Evolutionary conservation across 2,329 filamentous ascomycete species (phyloP).

Genomic region (Rutstroemia sp.): DNA sequence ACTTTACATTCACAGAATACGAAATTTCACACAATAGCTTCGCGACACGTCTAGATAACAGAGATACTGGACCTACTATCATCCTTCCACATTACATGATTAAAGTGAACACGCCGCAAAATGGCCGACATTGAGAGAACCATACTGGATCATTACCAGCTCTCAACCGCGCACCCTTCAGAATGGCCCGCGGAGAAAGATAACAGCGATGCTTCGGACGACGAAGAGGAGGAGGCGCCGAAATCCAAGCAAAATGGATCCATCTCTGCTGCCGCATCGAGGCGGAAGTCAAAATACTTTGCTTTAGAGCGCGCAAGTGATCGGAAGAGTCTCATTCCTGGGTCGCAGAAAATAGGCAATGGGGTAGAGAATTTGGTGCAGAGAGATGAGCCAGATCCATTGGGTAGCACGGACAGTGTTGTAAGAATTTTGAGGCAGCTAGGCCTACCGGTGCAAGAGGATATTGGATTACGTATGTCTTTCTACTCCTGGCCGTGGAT

Average conservation of each 20-base stretch:
- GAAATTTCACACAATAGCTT: no score
- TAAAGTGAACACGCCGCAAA: slow-evolving; percentile 16
- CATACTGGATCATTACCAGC: slow-evolving; percentile 84
- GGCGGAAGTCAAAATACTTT: slow-evolving; percentile 73
- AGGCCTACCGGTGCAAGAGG: slow-evolving; percentile 78
- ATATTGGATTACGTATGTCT: slow-evolving; percentile 64
- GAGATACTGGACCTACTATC: no score
- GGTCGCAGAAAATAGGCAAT: slow-evolving; percentile 59
- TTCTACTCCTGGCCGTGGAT: not conserved
- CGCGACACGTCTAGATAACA: no score
- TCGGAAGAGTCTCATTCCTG: slow-evolving; percentile 54
- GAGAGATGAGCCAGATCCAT: slow-evolving; percentile 84
- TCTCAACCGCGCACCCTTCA: slow-evolving; percentile 68
- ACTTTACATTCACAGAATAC: no score
- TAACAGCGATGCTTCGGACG: slow-evolving; percentile 59
- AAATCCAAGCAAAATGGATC: slow-evolving; percentile 19
- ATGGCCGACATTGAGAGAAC: slow-evolving; percentile 68
- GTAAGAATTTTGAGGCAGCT: slow-evolving; percentile 69
- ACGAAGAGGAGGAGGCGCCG: slow-evolving; percentile 36
- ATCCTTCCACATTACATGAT: not conserved
- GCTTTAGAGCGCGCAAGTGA: slow-evolving; percentile 72
- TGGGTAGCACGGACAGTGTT: slow-evolving; percentile 84
- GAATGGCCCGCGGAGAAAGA: slow-evolving; percentile 85
- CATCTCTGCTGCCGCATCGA: slow-evolving; percentile 32
- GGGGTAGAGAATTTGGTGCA: slow-evolving; percentile 73